Percentiles rank a stretch among this genome's conserved stretches.
These are phyloP conservation scores for Pseudogymnoascus sp. DNA, from an alignment of 2,329 filamentous ascomycete genomes.

Conservation along the genomic window DNA sequence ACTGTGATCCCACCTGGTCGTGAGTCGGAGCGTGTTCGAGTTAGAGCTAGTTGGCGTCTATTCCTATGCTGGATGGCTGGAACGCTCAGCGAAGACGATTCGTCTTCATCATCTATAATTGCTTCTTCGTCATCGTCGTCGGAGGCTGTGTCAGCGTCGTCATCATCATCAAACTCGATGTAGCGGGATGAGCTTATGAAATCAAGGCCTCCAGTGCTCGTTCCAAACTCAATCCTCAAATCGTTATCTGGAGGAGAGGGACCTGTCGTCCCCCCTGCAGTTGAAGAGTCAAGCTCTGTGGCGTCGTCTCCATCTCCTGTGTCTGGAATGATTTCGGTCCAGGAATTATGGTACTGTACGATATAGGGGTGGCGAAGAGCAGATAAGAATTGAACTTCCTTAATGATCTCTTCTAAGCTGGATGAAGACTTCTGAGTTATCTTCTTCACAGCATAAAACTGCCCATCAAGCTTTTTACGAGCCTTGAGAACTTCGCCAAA, in stretches of 20 bases:
- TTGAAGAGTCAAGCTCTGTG: conserved; percentile 39
- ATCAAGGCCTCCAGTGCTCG: conserved; percentile 73
- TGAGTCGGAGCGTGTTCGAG: conserved; percentile 23
- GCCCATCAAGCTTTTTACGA: conserved; percentile 84
- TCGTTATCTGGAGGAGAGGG: conserved; percentile 22
- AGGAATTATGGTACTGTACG: conserved; percentile 90
- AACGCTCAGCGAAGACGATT: conserved; percentile 9
- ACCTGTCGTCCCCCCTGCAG: conserved; percentile 20
- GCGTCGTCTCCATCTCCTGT: conserved; percentile 48
- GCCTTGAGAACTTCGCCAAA: conserved; percentile 97
- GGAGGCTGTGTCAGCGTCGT: conserved; percentile 38
- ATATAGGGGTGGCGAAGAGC: conserved; percentile 81
- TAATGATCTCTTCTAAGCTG: conserved; percentile 72
- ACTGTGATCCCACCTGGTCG: conserved; percentile 10
- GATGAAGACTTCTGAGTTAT: conserved; percentile 74
- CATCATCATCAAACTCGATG: conserved; percentile 64
- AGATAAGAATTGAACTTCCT: conserved; percentile 83
- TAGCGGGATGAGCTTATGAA: conserved; percentile 85
- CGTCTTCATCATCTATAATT: conserved; percentile 32
- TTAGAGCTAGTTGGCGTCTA: conserved; percentile 19
- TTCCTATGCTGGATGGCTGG: conserved; percentile 15
- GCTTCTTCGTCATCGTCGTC: conserved; percentile 31
- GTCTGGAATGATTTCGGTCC: conserved; percentile 68
- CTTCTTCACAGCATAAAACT: conserved; percentile 95
- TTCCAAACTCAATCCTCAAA: conserved; percentile 23